Evolutionary conservation across 2,329 filamentous ascomycete genomes (phyloP).

Genomic region (Endoconidiophora polonica): DNA sequence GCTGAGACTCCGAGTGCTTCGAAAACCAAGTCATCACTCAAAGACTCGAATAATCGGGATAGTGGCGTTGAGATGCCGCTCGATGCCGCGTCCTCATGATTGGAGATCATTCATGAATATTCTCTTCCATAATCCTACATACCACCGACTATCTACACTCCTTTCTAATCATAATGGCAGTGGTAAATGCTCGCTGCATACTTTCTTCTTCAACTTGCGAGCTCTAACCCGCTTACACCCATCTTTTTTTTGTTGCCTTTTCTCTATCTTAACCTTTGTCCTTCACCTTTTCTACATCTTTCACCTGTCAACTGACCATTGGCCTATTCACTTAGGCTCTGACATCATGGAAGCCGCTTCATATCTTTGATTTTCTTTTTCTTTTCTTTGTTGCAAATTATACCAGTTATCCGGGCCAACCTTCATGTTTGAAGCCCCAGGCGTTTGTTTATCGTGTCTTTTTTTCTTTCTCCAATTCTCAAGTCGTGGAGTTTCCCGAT

Average conservation of each 20-base stretch:
- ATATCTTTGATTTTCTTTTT: constrained; percentile 9
- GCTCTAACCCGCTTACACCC: background rate
- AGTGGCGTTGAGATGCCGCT: constrained; percentile 6
- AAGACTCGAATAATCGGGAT: constrained; percentile 1
- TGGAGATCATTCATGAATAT: constrained; percentile 1
- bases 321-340: background rate
- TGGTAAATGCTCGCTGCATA: background rate
- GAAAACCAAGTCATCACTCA: background rate
- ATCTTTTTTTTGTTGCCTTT: background rate
- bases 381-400: background rate
- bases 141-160: background rate
- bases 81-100: background rate
- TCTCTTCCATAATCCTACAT: background rate
- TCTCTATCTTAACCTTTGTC: background rate
- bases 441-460: background rate
- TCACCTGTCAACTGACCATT: background rate
- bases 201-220: background rate
- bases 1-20: background rate
- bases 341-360: background rate
- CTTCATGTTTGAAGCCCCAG: constrained; percentile 5
- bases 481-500: background rate
- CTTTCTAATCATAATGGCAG: background rate
- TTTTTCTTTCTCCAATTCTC: background rate
- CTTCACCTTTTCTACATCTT: background rate
- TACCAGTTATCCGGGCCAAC: constrained; percentile 16